A percentile compares a stretch with the other conserved stretches of the same genome.
Evolutionary conservation across 2,329 filamentous ascomycete genomes (phyloP).

Genomic region (Acarospora socialis): DNA sequence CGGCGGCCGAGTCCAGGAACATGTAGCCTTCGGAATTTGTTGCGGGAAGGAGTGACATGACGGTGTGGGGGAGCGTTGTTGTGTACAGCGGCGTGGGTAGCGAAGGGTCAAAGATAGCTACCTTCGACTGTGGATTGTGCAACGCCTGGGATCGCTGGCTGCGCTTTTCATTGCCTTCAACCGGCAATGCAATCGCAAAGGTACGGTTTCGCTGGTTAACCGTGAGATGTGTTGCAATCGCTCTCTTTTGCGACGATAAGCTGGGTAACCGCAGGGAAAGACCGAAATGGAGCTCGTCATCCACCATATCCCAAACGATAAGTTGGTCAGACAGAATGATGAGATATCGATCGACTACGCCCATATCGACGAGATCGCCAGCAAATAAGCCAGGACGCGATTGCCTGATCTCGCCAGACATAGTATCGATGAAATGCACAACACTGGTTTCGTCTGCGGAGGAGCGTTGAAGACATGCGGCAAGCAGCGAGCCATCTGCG

Average conservation of each 20-base stretch:
- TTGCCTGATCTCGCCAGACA: conserved; percentile 50
- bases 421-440: conserved; percentile 63
- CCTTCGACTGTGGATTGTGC: too few species aligned
- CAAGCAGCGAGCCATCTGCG: conserved; percentile 71
- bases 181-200: conserved; percentile 10
- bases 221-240: conserved; percentile 44
- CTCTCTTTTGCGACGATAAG: conserved; percentile 6
- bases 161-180: not conserved
- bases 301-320: conserved; percentile 70
- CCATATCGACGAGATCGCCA: conserved; percentile 51
- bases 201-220: conserved; percentile 44
- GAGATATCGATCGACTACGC: conserved; percentile 58
- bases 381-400: conserved; percentile 54
- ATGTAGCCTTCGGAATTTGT: conserved; percentile 8
- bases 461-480: conserved; percentile 35
- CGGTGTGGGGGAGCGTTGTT: not conserved
- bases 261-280: conserved; percentile 35
- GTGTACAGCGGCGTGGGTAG: conserved; percentile 5
- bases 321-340: conserved; percentile 61
- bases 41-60: conserved; percentile 7
- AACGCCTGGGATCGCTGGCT: conserved; percentile 1
- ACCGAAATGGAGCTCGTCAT: conserved; percentile 57
- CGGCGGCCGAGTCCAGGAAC: conserved; percentile 9
- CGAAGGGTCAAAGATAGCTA: conserved; percentile 10
- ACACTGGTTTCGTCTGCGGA: conserved; percentile 41